These are phyloP conservation scores for Thielaviopsis ethacetica DNA, from an alignment of 2,329 filamentous ascomycete genomes.

Conservation along the genomic window DNA sequence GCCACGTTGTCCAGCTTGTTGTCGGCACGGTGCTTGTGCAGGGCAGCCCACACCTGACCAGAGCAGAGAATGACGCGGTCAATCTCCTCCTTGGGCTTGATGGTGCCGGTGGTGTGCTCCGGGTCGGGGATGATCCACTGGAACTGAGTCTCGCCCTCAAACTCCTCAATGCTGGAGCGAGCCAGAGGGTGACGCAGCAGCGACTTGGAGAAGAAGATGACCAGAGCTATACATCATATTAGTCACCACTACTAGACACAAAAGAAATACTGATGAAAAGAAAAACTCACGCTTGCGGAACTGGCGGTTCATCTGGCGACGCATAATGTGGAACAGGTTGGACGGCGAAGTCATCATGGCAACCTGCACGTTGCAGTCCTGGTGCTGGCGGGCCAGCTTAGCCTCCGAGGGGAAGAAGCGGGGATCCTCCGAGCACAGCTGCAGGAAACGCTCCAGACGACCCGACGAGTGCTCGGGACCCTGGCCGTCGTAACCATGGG, in stretches of 20 bases:
- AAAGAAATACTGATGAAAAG: constrained; percentile 1
- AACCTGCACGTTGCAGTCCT: constrained; percentile 99
- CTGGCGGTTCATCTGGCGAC: constrained; percentile 95
- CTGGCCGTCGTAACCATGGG: constrained; percentile 96
- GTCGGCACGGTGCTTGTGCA: constrained; percentile 78
- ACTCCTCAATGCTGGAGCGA: constrained; percentile 78
- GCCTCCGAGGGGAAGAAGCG: constrained; percentile 77
- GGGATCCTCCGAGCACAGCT: constrained; percentile 94
- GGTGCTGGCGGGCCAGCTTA: constrained; percentile 90
- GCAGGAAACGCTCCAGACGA: constrained; percentile 90
- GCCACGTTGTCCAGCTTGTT: constrained; percentile 81
- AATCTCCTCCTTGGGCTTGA: constrained; percentile 71
- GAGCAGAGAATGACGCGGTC: constrained; percentile 89
- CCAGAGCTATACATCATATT: constrained; percentile 43
- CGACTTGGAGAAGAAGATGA: constrained; percentile 98
- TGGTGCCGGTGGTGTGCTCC: constrained; percentile 57
- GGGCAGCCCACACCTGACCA: constrained; percentile 82
- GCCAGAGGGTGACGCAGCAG: constrained; percentile 87
- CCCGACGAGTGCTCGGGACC: constrained; percentile 97
- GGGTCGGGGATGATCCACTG: constrained; percentile 90
- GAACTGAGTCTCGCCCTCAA: constrained; percentile 84
- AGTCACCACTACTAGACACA: constrained; percentile 12
- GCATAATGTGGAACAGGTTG: constrained; percentile 91
- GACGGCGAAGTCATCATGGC: constrained; percentile 92
- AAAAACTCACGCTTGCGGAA: constrained; percentile 84